Conservation (phyloP, 495 filamentous ascomycete species). For the Penicillium longicatenatum region DNA sequence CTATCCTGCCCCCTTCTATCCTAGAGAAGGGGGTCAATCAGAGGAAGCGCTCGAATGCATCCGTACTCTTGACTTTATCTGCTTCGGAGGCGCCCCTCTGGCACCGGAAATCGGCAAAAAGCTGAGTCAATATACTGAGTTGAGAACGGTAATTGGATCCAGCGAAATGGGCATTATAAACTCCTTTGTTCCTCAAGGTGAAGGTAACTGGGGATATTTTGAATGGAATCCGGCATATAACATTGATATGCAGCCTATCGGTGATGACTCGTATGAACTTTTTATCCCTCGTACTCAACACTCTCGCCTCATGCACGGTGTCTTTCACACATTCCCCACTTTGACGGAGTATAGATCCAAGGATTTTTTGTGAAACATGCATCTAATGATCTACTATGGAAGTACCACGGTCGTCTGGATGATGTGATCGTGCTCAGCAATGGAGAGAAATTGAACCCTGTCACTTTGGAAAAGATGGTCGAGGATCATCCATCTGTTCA, state of each 20-base stretch:
- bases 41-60: slow-evolving; percentile 8
- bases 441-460: slow-evolving; percentile 45
- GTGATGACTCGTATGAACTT: slow-evolving; percentile 46
- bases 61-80: slow-evolving; percentile 10
- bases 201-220: slow-evolving; percentile 52
- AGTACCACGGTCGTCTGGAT: slow-evolving; percentile 31
- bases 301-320: not conserved
- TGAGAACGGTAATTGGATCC: slow-evolving; percentile 18
- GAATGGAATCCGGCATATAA: slow-evolving; percentile 46
- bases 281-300: slow-evolving; percentile 21
- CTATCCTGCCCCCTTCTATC: slow-evolving; percentile 20
- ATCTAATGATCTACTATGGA: slow-evolving; percentile 26
- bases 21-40: slow-evolving; percentile 20
- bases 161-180: slow-evolving; percentile 22
- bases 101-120: slow-evolving; percentile 16
- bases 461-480: slow-evolving; percentile 31
- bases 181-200: slow-evolving; percentile 32
- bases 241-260: slow-evolving; percentile 39
- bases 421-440: slow-evolving; percentile 43
- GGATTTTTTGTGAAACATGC: slow-evolving; percentile 54
- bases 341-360: slow-evolving; percentile 53
- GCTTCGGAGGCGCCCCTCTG: slow-evolving; percentile 23
- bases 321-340: slow-evolving; percentile 36
- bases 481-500: slow-evolving; percentile 20
- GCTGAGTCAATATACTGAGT: slow-evolving; percentile 6